Conservation (phyloP, 768 basidiomycete species). For the Butyriboletus loyo region DNA sequence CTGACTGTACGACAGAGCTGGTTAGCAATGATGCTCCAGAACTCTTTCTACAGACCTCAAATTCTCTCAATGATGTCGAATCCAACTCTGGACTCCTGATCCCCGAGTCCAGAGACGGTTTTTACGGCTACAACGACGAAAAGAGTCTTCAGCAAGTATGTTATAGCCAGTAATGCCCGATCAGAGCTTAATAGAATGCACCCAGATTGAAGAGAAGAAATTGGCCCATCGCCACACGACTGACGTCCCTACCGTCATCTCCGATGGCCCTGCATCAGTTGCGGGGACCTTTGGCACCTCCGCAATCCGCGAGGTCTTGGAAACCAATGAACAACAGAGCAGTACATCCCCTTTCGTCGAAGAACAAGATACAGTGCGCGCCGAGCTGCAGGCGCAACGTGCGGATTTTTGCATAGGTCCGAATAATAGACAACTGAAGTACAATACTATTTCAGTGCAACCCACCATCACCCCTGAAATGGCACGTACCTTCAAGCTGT, state of each 20-base stretch:
- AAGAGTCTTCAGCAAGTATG: constrained; percentile 70
- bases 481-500: constrained; percentile 58
- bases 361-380: constrained; percentile 37
- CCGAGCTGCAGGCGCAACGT: constrained; percentile 32
- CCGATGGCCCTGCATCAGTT: constrained; percentile 30
- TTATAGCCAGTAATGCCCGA: constrained; percentile 11
- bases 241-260: constrained; percentile 36
- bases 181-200: not conserved
- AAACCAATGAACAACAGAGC: constrained; percentile 16
- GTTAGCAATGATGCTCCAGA: not conserved
- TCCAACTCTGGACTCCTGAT: constrained; percentile 34
- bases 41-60: not conserved
- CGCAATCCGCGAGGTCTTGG: constrained; percentile 30
- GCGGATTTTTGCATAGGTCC: constrained; percentile 11
- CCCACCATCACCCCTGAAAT: constrained; percentile 41
- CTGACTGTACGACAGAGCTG: constrained; percentile 1
- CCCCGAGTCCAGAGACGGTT: constrained; percentile 62
- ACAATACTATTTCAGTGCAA: constrained; percentile 16
- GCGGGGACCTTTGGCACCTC: constrained; percentile 41
- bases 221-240: constrained; percentile 65
- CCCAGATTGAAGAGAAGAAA: constrained; percentile 71
- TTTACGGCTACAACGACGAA: constrained; percentile 79
- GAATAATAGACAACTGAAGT: constrained; percentile 3
- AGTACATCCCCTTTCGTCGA: constrained; percentile 24
- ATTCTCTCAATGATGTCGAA: constrained; percentile 8